Base-by-base conservation (phyloP, 108 stramenopile genomes). In the Aurantiochytrium sp. region DNA sequence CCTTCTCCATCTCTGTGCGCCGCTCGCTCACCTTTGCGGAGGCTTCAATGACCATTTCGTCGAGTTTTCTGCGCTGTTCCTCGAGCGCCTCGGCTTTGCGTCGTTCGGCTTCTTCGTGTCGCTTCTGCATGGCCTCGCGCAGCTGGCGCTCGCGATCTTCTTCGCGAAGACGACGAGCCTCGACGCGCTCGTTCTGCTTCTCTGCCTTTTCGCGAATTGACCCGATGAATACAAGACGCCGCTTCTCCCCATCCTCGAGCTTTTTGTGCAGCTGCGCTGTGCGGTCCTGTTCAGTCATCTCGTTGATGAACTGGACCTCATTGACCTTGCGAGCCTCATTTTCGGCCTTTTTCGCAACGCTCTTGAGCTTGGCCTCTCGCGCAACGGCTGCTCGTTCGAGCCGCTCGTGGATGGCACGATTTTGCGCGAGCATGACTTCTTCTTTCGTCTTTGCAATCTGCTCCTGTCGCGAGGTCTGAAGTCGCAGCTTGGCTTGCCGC, bases 71-170 rank as follows among this genome's bases (percentile, higher is more conserved):
- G n/a, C 73, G 73, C 51, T 83, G 73, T 28, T 83, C 73, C 28
- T 83, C 73, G n/a, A 83, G 73, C 16, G 73, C 73, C 21, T 83
- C 73, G n/a, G 73, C 73, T 23, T 83, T 83, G 73, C 73, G 73
- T 23, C 45, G 42, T 53, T 83, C 73, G n/a, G 73, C 73, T n/a
- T 83, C 73, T 23, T 83, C 73, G n/a, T 83, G 73, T 6, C 73
- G 44, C 44, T 28, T 47, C 45, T 23, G 73, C 44, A 83, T 83
- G 5, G 73, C 73, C 45, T 53, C 73, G 42, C 73, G 73, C 51
- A 83, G 51, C 73, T 83, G 73, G n/a, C 73, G 44, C 51, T 83
- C 73, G 49, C 51, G 44, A n/a, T 83, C 73, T n/a, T 83, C 73
- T 44, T 83, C 73, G 49, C 73, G 73, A 6, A 83, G 51, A 23